These are phyloP conservation scores for Phycomyces nitens DNA, from an alignment of 192 early-diverging fungal genomes.

Conservation along the genomic window DNA sequence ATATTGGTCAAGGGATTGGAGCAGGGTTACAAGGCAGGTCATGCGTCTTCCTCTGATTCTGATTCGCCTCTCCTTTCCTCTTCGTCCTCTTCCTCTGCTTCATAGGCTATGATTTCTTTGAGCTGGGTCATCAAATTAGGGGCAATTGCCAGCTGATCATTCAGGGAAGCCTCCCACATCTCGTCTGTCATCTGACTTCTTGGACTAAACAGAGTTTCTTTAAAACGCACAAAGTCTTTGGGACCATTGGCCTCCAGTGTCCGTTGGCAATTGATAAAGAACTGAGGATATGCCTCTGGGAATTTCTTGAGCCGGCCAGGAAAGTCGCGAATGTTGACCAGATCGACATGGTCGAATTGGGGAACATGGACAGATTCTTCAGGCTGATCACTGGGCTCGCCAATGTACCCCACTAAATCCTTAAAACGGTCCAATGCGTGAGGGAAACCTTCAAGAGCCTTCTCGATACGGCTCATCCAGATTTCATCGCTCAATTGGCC, in stretches of 20 bases:
- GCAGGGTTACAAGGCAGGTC: no score
- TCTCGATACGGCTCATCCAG: constrained; percentile 29
- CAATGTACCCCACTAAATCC: constrained; percentile 38
- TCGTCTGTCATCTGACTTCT: constrained; percentile 21
- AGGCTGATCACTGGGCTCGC: no score
- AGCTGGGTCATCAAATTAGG: constrained; percentile 34
- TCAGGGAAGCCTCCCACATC: constrained; percentile 33
- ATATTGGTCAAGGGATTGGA: no score
- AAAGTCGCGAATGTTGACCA: constrained; percentile 25
- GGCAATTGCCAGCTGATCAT: constrained; percentile 19
- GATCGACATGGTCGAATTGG: constrained; percentile 18
- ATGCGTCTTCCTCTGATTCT: no score
- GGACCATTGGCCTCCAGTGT: not conserved
- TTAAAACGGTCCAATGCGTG: constrained; percentile 33
- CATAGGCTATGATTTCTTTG: constrained; percentile 40
- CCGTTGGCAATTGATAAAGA: constrained; percentile 36
- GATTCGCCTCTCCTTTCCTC: not conserved
- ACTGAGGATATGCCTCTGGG: constrained; percentile 29
- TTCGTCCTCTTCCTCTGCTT: constrained; percentile 21
- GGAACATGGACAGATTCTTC: constrained; percentile 11
- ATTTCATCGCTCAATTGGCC: constrained; percentile 22
- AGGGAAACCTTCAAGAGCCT: constrained; percentile 16
- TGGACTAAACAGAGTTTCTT: constrained; percentile 13
- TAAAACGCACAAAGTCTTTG: constrained; percentile 1
- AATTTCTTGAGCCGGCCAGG: constrained; percentile 17